phyloP scores from a whole-genome alignment of 768 basidiomycete species.

The Hortiboletus campestris region DNA sequence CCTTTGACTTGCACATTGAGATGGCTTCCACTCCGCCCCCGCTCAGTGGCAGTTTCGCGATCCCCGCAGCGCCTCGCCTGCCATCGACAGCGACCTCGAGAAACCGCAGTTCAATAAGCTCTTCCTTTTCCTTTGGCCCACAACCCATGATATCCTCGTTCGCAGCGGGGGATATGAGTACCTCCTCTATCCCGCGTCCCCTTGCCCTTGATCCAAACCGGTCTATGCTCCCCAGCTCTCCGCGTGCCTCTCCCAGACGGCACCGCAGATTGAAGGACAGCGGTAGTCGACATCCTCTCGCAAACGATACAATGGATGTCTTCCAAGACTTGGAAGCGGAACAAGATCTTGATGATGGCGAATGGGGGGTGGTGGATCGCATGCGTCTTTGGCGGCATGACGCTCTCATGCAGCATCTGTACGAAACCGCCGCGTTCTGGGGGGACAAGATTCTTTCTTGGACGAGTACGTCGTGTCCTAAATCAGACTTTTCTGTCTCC shows the following conservation, averaged over 20 bases:
- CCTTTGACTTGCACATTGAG: neutral
- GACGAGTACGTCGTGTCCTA: slow-evolving; percentile 69
- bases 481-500: slow-evolving; percentile 1
- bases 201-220: slow-evolving; percentile 75
- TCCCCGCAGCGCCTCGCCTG: slow-evolving; percentile 49
- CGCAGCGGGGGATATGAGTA: slow-evolving; percentile 61
- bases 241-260: slow-evolving; percentile 64
- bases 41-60: slow-evolving; percentile 34
- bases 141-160: slow-evolving; percentile 73
- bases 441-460: slow-evolving; percentile 95
- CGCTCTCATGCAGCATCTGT: slow-evolving; percentile 97
- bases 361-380: slow-evolving; percentile 89
- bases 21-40: slow-evolving; percentile 52
- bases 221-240: slow-evolving; percentile 73
- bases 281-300: slow-evolving; percentile 64
- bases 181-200: slow-evolving; percentile 52
- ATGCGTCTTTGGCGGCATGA: slow-evolving; percentile 98
- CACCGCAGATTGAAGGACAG: slow-evolving; percentile 56
- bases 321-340: slow-evolving; percentile 67
- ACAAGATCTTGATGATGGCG: slow-evolving; percentile 53
- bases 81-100: slow-evolving; percentile 56
- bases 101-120: slow-evolving; percentile 67
- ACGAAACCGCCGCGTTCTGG: slow-evolving; percentile 97
- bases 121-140: slow-evolving; percentile 83
- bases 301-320: slow-evolving; percentile 72